phyloP scores from a whole-genome alignment of 2,329 filamentous ascomycete genomes.

The Pezicula rhizophila region DNA sequence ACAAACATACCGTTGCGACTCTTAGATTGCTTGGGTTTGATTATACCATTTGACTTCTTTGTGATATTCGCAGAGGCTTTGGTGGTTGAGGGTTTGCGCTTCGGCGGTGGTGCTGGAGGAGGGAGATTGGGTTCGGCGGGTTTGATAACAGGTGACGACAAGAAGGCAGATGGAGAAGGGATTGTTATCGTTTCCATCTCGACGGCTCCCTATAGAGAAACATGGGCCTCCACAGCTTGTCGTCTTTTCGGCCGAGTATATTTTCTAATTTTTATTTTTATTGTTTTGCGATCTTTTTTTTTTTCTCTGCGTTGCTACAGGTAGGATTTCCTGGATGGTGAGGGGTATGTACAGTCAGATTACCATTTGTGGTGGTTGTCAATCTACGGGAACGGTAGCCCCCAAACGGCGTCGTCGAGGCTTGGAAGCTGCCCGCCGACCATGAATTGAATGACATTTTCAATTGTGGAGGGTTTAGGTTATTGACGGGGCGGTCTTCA shows the following conservation, averaged over 20 bases:
- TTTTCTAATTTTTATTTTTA: too few relatives aligned
- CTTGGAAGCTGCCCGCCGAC: background rate
- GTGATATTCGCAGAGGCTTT: slow-evolving; percentile 11
- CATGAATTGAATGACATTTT: background rate
- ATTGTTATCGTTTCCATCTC: slow-evolving; percentile 54
- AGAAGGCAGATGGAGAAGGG: slow-evolving; percentile 51
- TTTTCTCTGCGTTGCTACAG: too few relatives aligned
- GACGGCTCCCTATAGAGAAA: slow-evolving; percentile 13
- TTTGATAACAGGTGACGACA: slow-evolving; percentile 31
- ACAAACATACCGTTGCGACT: slow-evolving; percentile 62
- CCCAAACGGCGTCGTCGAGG: too few relatives aligned
- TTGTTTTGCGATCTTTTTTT: background rate
- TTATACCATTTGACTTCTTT: slow-evolving; percentile 30
- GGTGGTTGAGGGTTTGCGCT: slow-evolving; percentile 18
- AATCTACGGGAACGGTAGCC: too few relatives aligned
- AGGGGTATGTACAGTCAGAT: too few relatives aligned
- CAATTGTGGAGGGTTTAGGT: background rate
- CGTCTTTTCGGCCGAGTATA: background rate
- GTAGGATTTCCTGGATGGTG: too few relatives aligned
- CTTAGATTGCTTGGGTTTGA: slow-evolving; percentile 67
- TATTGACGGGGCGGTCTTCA: background rate
- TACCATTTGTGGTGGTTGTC: too few relatives aligned
- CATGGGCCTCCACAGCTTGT: slow-evolving; percentile 9
- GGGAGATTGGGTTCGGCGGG: slow-evolving; percentile 2
- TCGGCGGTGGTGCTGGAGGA: slow-evolving; percentile 23